These are phyloP conservation scores for Trichoderma oligosporum DNA, from an alignment of 2,329 filamentous ascomycete species.

Conservation along the genomic window DNA sequence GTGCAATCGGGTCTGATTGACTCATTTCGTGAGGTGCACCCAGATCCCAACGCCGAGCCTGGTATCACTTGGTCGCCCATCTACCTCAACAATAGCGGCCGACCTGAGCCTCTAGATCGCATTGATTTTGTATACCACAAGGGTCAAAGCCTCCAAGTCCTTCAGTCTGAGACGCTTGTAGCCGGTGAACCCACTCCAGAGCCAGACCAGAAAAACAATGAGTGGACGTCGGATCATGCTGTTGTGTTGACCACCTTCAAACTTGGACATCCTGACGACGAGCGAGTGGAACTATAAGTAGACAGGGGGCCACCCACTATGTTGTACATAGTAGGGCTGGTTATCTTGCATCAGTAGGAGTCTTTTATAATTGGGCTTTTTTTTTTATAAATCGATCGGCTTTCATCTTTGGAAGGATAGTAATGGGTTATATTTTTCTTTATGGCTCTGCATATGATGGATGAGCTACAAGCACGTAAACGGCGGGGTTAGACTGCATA, in stretches of 20 bases:
- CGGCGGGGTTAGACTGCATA: too few relatives aligned
- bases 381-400: too few relatives aligned
- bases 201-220: slow-evolving; percentile 37
- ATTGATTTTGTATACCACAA: slow-evolving; percentile 44
- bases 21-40: slow-evolving; percentile 37
- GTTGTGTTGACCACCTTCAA: slow-evolving; percentile 32
- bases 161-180: slow-evolving; percentile 31
- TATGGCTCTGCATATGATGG: too few relatives aligned
- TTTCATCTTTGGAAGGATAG: too few relatives aligned
- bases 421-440: too few relatives aligned
- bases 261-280: not conserved
- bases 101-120: slow-evolving; percentile 38
- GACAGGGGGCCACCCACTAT: too few relatives aligned
- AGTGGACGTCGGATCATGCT: slow-evolving; percentile 43
- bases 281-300: not conserved
- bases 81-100: slow-evolving; percentile 31
- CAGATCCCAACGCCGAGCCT: slow-evolving; percentile 32
- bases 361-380: too few relatives aligned
- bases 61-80: slow-evolving; percentile 43
- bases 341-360: not conserved
- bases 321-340: too few relatives aligned
- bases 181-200: slow-evolving; percentile 34
- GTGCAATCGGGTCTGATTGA: slow-evolving; percentile 37
- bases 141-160: slow-evolving; percentile 30
- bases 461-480: too few relatives aligned